Base-by-base conservation (phyloP, 2,329 filamentous ascomycete species). In the Paraphaeosphaeria sporulosa region DNA sequence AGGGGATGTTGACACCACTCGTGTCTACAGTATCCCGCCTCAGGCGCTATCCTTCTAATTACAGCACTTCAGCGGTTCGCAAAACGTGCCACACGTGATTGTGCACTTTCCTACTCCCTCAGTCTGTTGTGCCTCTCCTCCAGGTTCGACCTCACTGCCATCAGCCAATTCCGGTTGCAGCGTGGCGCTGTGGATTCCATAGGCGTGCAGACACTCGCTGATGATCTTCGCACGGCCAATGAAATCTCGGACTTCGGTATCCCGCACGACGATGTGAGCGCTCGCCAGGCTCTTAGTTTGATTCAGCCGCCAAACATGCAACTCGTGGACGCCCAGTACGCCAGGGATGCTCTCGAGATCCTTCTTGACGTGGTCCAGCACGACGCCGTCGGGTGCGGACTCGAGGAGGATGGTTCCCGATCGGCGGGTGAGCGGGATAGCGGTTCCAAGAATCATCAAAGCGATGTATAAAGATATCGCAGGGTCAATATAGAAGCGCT, bases 271-370 rank as follows among this genome's bases (percentile, higher is more conserved):
- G 1, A 93, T 79, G 70, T 92, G 90, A 1, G 88, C 90, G 0
- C 88, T 88, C 8, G 90, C 90, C 49, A 93, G 82, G 4, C 86
- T 82, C 69, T 91, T 92, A 54, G 83, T 82, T 76, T 94, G 89
- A 70, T 90, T 87, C 3, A 93, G 82, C 2, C 87, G 84, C 90
- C 91, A 93, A 62, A 92, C 85, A 66, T 92, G 90, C 17, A 93
- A 80, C 66, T 93, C 89, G 64, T 92, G 89, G 15, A 93, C 83
- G 0, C 87, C 87, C 21, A 86, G 74, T 19, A 93, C 83, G 0
- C 89, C 90, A 0, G 86, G 84, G 38, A 92, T 87, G 76, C 83
- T 86, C 71, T 91, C 88, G 0, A 93, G 80, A 64, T 92, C 90
- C 61, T 90, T 85, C 68, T 86, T 87, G 48, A 93, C 83, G 58